phyloP scores from a whole-genome alignment of 768 basidiomycete genomes.

The Tephrocybe rancida region DNA sequence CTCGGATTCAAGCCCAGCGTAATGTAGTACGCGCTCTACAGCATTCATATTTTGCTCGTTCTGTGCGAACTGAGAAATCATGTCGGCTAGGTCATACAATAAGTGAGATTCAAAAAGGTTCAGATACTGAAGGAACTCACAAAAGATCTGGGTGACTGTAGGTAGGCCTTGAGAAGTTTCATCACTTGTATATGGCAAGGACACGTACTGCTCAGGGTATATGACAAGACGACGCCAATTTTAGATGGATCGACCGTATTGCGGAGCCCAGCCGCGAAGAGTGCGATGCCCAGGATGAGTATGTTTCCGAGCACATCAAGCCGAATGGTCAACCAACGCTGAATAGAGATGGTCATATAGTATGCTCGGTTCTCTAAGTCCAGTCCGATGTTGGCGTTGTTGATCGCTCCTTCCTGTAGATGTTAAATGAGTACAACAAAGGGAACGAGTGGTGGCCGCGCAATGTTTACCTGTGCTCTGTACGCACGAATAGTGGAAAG shows the following conservation, averaged over 20 bases:
- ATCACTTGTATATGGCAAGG: neutral
- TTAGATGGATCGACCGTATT: constrained; percentile 45
- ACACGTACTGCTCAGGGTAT: constrained; percentile 47
- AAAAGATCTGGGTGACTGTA: constrained; percentile 48
- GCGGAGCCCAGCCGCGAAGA: constrained; percentile 71
- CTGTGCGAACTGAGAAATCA: constrained; percentile 56
- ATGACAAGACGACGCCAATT: constrained; percentile 58
- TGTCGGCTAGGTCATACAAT: constrained; percentile 39
- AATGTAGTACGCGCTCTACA: constrained; percentile 69
- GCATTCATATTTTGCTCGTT: constrained; percentile 76
- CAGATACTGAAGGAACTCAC: constrained; percentile 26
- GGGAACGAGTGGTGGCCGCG: neutral
- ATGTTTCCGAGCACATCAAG: constrained; percentile 68
- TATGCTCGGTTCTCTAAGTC: constrained; percentile 65
- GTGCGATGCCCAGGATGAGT: constrained; percentile 66
- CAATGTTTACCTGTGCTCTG: constrained; percentile 43
- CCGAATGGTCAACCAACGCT: constrained; percentile 64
- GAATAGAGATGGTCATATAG: constrained; percentile 63
- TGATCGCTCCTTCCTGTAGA: constrained; percentile 47
- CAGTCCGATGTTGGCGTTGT: constrained; percentile 51
- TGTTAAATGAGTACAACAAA: neutral
- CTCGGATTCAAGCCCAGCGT: constrained; percentile 61
- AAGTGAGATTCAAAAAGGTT: neutral
- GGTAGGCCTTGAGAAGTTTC: neutral
- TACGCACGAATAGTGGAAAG: constrained; percentile 66